Conservation (phyloP, 257 asterid genomes). For the Henckelia pumila region DNA sequence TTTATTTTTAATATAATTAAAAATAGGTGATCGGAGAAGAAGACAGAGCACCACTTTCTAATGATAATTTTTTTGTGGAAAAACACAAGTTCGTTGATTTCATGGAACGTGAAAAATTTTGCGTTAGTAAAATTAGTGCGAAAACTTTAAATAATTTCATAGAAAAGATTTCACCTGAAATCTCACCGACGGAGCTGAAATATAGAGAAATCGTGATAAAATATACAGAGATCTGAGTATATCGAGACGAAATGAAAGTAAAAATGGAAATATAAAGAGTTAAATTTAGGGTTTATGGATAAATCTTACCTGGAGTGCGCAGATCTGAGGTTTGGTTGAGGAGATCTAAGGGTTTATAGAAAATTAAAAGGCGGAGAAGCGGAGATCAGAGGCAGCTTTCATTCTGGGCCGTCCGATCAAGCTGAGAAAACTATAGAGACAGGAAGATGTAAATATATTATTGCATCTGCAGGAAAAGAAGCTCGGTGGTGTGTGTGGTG, state of each 20-base stretch:
- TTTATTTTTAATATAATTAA: not conserved
- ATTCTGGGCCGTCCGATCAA: conserved; percentile 55
- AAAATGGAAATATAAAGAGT: not conserved
- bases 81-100: not conserved
- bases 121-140: not conserved
- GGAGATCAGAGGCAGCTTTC: conserved; percentile 35
- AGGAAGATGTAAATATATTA: conserved; percentile 10
- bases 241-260: not conserved
- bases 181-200: not conserved
- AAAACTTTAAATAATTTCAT: too few species aligned
- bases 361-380: conserved; percentile 32
- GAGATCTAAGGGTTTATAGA: conserved; percentile 31
- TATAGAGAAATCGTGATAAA: not conserved
- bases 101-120: not conserved
- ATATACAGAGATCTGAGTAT: not conserved
- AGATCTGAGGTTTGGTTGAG: conserved; percentile 22
- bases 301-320: not conserved
- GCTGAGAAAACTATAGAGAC: conserved; percentile 34
- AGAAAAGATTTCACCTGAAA: not conserved
- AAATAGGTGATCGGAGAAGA: not conserved
- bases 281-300: not conserved
- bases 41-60: not conserved
- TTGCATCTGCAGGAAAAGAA: conserved; percentile 22
- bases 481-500: conserved; percentile 27
- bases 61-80: not conserved